phyloP scores from a whole-genome alignment of 768 basidiomycete species.

The Pholiota conissans region DNA sequence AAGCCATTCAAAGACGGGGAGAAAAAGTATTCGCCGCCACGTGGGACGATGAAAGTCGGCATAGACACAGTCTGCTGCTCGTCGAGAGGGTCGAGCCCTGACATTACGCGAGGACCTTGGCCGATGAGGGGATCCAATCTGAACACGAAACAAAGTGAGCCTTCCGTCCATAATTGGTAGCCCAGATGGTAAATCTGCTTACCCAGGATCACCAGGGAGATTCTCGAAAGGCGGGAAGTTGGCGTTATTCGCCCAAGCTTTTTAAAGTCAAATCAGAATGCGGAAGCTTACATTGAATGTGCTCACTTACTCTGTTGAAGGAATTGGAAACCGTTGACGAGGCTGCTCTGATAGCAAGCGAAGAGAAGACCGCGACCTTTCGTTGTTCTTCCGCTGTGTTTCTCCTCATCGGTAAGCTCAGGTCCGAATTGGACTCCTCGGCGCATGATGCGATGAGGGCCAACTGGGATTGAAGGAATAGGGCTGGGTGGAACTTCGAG shows the following conservation, averaged over 20 bases:
- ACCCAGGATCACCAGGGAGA: conserved; percentile 29
- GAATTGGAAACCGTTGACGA: conserved; percentile 39
- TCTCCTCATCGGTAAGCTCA: conserved; percentile 41
- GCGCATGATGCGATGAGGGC: conserved; percentile 40
- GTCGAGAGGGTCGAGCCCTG: conserved; percentile 42
- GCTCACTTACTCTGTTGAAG: conserved; percentile 31
- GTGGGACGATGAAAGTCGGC: conserved; percentile 37
- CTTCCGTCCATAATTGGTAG: background rate
- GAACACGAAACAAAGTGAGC: background rate
- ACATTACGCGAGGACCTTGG: conserved; percentile 15
- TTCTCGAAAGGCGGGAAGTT: conserved; percentile 31
- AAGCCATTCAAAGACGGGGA: conserved; percentile 45
- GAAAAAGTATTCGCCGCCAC: conserved; percentile 55
- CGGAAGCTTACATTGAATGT: background rate
- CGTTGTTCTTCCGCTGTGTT: conserved; percentile 31
- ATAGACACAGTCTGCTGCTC: conserved; percentile 25
- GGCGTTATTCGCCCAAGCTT: conserved; percentile 37
- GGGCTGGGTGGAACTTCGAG: conserved; percentile 26
- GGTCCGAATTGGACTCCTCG: conserved; percentile 52
- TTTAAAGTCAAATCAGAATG: background rate
- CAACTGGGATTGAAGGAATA: conserved; percentile 18
- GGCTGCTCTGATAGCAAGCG: conserved; percentile 39
- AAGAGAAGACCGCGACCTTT: conserved; percentile 52
- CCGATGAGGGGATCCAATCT: conserved; percentile 21
- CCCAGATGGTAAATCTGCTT: conserved; percentile 3